Conservation (phyloP, 2,329 filamentous ascomycete genomes). For the Ophiostoma tasmaniense region DNA sequence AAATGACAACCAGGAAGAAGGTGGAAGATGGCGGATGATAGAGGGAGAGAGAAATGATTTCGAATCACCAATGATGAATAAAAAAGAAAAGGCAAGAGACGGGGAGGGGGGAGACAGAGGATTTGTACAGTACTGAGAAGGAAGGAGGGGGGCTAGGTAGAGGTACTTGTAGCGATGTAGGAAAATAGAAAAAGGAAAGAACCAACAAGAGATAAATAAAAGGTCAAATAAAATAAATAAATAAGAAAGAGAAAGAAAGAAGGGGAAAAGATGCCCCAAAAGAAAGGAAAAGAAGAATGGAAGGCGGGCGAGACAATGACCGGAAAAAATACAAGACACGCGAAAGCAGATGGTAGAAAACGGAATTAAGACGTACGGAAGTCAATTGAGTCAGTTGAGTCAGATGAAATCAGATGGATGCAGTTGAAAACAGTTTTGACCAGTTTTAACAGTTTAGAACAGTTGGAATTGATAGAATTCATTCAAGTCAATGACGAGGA, state of each 20-base stretch:
- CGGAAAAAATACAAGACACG: constrained; percentile 2
- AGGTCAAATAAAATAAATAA: constrained; percentile 19
- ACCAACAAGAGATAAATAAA: constrained; percentile 9
- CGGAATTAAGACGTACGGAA: constrained; percentile 8
- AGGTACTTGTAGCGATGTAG: neutral
- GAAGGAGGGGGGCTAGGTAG: constrained; percentile 10
- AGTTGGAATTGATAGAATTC: no score
- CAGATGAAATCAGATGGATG: neutral
- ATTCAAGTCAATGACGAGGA: neutral
- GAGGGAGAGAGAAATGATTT: neutral
- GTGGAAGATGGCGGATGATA: neutral
- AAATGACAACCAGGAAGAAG: neutral
- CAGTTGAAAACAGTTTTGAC: no score
- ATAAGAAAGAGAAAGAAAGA: neutral
- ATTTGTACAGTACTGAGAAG: constrained; percentile 3
- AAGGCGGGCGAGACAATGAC: neutral
- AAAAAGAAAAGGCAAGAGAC: neutral
- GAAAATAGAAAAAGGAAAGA: neutral
- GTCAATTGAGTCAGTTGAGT: neutral
- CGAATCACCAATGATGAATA: neutral
- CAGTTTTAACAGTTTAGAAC: no score
- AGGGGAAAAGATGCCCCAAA: neutral
- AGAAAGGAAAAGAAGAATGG: constrained; percentile 5
- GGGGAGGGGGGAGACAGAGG: constrained; percentile 6
- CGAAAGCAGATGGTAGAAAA: constrained; percentile 1